These are phyloP conservation scores for Psophocarpus tetragonolobus DNA, from an alignment of 306 rosid species.

Conservation along the genomic window DNA sequence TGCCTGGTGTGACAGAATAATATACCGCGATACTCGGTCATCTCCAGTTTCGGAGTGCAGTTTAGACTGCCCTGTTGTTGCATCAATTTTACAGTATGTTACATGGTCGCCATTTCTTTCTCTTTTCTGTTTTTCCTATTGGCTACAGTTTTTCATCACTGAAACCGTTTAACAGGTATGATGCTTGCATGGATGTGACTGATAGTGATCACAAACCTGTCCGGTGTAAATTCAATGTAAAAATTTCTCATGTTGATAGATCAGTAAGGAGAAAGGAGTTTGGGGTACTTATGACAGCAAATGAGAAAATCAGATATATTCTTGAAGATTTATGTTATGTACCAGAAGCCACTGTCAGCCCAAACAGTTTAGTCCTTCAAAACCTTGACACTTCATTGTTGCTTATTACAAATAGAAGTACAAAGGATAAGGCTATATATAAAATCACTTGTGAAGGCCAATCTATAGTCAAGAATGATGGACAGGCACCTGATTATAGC, in stretches of 20 bases:
- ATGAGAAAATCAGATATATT: slow-evolving; percentile 69
- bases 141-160: slow-evolving; percentile 21
- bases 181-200: slow-evolving; percentile 97
- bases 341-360: slow-evolving; percentile 69
- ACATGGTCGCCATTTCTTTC: slow-evolving; percentile 27
- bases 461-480: slow-evolving; percentile 62
- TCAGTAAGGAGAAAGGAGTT: slow-evolving; percentile 82
- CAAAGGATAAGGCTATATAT: slow-evolving; percentile 62
- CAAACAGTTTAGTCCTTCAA: slow-evolving; percentile 66
- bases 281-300: slow-evolving; percentile 64
- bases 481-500: slow-evolving; percentile 49
- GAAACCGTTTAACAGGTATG: slow-evolving; percentile 65
- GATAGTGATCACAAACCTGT: slow-evolving; percentile 99
- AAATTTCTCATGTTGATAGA: slow-evolving; percentile 82
- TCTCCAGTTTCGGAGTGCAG: slow-evolving; percentile 59
- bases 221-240: slow-evolving; percentile 77
- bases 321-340: slow-evolving; percentile 61
- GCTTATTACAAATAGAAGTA: slow-evolving; percentile 59
- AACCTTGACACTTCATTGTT: slow-evolving; percentile 69
- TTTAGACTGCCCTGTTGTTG: slow-evolving; percentile 85
- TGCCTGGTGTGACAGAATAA: slow-evolving; percentile 98
- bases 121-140: slow-evolving; percentile 8
- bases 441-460: slow-evolving; percentile 80
- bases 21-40: slow-evolving; percentile 88
- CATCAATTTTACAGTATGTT: slow-evolving; percentile 86